A percentile compares a stretch with the other conserved stretches of the same genome.
These are phyloP conservation scores for Nicotiana sylvestris DNA, from an alignment of 257 asterid genomes.

Conservation along the genomic window DNA sequence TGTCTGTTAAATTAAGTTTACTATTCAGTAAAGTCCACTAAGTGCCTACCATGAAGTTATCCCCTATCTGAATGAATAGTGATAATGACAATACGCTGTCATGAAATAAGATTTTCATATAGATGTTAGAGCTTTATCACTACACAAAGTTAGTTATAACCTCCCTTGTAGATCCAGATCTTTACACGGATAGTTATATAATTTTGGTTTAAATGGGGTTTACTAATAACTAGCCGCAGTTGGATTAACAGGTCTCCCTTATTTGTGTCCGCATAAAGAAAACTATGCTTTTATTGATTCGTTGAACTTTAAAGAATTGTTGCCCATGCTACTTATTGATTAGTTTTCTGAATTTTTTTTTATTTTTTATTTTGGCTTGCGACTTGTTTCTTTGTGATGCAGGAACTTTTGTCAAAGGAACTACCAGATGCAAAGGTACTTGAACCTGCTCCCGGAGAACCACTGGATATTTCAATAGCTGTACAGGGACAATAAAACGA, in stretches of 20 bases:
- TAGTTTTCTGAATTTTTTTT: background rate
- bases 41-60: background rate
- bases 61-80: background rate
- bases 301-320: background rate
- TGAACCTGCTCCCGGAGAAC: conserved; percentile 71
- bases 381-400: conserved; percentile 21
- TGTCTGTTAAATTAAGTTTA: background rate
- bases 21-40: background rate
- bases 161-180: background rate
- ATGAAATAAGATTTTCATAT: background rate
- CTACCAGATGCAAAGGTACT: conserved; percentile 56
- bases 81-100: background rate
- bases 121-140: background rate
- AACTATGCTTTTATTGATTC: background rate
- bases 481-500: background rate
- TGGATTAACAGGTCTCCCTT: background rate
- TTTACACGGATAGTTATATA: background rate
- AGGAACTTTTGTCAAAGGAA: conserved; percentile 61
- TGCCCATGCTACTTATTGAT: background rate
- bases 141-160: background rate
- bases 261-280: background rate
- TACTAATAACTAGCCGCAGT: background rate
- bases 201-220: background rate
- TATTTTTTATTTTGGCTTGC: background rate
- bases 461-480: conserved; percentile 44